Evolutionary conservation across 257 asterid species (phyloP), one percentile per base, ranked within the genome.

Genomic region (Penstemon eatonii): DNA sequence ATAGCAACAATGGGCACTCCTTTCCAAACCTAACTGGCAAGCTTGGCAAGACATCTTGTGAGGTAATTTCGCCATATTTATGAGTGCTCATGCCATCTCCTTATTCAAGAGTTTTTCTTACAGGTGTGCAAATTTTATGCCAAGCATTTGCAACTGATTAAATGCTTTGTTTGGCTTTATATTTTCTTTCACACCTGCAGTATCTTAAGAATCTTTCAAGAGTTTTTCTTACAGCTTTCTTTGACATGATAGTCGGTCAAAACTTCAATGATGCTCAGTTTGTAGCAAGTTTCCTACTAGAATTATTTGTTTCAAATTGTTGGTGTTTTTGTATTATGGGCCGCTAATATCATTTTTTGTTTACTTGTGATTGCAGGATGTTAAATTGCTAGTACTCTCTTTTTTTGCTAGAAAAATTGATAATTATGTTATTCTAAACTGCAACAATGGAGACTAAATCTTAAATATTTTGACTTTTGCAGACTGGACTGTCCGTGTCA

Each of bases 61-160:
- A 82, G 96, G 96, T 88, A 84, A 70, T 68, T 60, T 57, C 37
- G 25, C 13, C 41, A 46, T 51, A 8, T 39, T 42, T 11, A n/a
- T 36, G 4, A 33, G 63, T 41, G 43, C 10, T 39, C 44, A 3
- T 25, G 43, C 36, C 7, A 11, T 11, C 3, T 33, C 10, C 44
- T 65, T 65, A 8, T n/a, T n/a, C n/a, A n/a, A n/a, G n/a, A n/a
- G n/a, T n/a, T n/a, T n/a, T n/a, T n/a, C 44, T 65, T 65, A 8
- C n/a, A 5, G n/a, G 42, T 47, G 67, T 67, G 42, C 9, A 4
- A 1, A 33, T 58, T 13, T 56, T 45, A 7, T 33, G n/a, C 10
- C 18, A 47, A 54, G 53, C 37, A 47, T 40, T 60, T 11, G 60
- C 67, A 44, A 55, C 15, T 25, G 2, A 44, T 37, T 5, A 7